Conservation (phyloP, 805 yeast genomes). For the Candida pseudofarinosa region DNA sequence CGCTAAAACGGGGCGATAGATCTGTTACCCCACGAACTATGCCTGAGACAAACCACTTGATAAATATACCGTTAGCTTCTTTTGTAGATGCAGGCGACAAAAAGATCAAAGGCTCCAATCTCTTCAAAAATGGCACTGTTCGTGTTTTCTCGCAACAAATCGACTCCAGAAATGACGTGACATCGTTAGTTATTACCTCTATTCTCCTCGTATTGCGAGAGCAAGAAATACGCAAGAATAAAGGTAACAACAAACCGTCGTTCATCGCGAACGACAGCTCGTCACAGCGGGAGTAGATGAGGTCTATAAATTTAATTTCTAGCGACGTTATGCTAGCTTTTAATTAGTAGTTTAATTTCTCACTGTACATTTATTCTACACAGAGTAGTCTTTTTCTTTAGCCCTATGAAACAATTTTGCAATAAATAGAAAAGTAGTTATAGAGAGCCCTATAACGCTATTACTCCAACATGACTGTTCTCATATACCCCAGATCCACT, state of each 20-base stretch:
- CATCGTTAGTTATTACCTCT: conserved; percentile 19
- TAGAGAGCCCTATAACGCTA: too few relatives aligned
- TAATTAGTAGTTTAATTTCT: too few relatives aligned
- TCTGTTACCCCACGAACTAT: conserved; percentile 16
- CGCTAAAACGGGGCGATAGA: conserved; percentile 19
- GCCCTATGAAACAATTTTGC: too few relatives aligned
- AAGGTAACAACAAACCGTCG: conserved; percentile 26
- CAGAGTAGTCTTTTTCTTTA: too few relatives aligned
- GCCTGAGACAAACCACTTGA: conserved; percentile 13
- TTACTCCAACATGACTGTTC: too few relatives aligned
- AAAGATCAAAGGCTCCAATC: conserved; percentile 17
- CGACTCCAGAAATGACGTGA: conserved; percentile 10
- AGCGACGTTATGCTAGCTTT: too few relatives aligned
- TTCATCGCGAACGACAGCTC: not conserved
- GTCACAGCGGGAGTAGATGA: too few relatives aligned
- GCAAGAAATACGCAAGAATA: conserved; percentile 30
- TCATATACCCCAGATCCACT: too few relatives aligned
- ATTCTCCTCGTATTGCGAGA: conserved; percentile 27
- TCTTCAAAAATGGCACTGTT: conserved; percentile 19
- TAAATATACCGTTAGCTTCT: conserved; percentile 26
- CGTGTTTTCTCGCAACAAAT: conserved; percentile 13
- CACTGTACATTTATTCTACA: too few relatives aligned
- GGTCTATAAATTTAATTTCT: too few relatives aligned
- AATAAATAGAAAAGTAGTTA: too few relatives aligned
- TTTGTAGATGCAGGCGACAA: conserved; percentile 23